These are phyloP conservation scores for Solanum raphanifolium DNA, from an alignment of 257 asterid genomes.

Conservation along the genomic window DNA sequence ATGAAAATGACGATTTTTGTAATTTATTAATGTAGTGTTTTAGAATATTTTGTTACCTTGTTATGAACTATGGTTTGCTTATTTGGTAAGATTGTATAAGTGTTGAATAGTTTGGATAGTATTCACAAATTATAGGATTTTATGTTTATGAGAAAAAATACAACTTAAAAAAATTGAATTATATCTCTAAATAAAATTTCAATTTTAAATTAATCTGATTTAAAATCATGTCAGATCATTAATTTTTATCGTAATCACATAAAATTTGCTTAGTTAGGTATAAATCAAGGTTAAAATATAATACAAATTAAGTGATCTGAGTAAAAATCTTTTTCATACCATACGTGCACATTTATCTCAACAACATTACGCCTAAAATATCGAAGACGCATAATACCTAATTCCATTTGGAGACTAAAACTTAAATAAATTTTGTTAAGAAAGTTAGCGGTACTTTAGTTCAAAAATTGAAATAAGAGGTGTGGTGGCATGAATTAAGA, in stretches of 20 bases:
- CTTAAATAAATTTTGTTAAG: neutral
- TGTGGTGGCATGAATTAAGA: neutral
- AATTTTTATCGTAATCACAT: neutral
- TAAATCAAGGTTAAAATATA: neutral
- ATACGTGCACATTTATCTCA: neutral
- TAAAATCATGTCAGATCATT: neutral
- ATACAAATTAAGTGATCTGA: neutral
- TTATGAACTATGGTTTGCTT: neutral
- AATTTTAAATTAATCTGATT: neutral
- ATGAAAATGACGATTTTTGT: no score
- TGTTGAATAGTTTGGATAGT: neutral
- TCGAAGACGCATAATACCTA: neutral
- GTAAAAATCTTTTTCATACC: neutral
- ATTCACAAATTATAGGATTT: neutral
- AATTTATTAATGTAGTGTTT: neutral
- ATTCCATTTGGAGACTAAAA: neutral
- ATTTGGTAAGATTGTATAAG: neutral
- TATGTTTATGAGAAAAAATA: neutral
- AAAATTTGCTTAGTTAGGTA: neutral
- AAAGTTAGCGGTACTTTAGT: neutral
- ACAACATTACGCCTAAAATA: neutral
- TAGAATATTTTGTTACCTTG: neutral
- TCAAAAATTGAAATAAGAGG: neutral
- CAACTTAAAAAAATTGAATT: neutral
- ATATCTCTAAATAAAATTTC: neutral